Base-by-base conservation (phyloP, 2,329 filamentous ascomycete genomes). In the Mariannaea elegans region DNA sequence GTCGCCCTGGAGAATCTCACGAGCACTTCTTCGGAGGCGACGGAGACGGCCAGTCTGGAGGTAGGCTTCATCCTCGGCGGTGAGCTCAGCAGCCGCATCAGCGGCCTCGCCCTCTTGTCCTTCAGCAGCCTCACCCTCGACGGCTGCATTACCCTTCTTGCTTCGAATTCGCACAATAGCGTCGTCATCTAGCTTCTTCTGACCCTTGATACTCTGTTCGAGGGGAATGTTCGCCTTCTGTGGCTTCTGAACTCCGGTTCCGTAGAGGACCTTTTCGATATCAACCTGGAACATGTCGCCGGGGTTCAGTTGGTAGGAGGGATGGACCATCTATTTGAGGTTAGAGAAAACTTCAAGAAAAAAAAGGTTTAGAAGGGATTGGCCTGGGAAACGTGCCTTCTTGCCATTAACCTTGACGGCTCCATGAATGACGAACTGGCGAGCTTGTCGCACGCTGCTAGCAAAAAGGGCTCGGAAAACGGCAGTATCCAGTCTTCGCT, bases 281-380 rank as follows among this genome's bases (percentile, higher is more conserved):
- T 97, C 91, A 70, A 99, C 94, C 75, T 97, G 93, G 83, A 99
- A 99, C 88, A 99, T 92, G 76, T 99, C 95, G 68, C 95, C 95
- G 3, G 95, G 96, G 77, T 99, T 99, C 36, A 99, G 86, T 65
- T 93, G 88, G 77, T 99, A 99, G 55, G 93, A 91, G 8, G 95
- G 94, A 73, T 95, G 92, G 64, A 86, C 84, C 91, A 98, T 97
- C 94, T 97, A 34, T 44, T 14, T 12, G 13, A 36, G 16, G 42
- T 69, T 53, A 64, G 60, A 5, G 10, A 59, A 8, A 14, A 4
- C 16, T 36, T n/a, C 12, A 6, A 6, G 24, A 7, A 24, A 24
- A 13, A 10, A 21, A 13, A 8, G n/a, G 12, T 38, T 7, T 23
- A 3, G 3, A 3, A 16, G 6, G 19, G 9, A n/a, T 38, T 3